Base-by-base conservation (phyloP, 176 grass and related monocot genomes). In the Raddia guianensis region DNA sequence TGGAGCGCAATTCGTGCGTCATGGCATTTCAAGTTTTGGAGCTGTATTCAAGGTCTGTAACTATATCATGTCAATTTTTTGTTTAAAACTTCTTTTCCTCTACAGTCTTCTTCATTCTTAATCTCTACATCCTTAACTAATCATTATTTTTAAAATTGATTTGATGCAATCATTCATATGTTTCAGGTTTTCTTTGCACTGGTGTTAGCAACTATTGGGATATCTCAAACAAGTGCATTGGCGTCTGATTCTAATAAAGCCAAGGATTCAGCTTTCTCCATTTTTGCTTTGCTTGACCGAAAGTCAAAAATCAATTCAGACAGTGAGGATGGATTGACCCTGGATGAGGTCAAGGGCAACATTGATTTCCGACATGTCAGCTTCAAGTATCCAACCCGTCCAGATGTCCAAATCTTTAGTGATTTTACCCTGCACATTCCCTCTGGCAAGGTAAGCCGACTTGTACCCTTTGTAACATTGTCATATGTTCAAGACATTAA, bases 111-210 rank as follows among this genome's bases (percentile, higher is more conserved):
- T 32, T 13, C 16, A 33, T 12, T 66, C 18, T 33, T 60, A 66
- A 45, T 76, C 14, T 9, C 12, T 74, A 43, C 53, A 59, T 73
- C 46, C 45, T 82, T 21, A 76, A 87, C 20, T 18, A 74, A 18
- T 49, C 45, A 49, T n/a, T 47, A 20, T 15, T 72, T 68, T 37
- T 37, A 60, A 1, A n/a, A 1, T 58, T 44, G 43, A 49, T 73
- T 72, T 83, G 49, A 84, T 32, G 62, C 21, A 68, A 15, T 12
- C 49, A 76, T 5, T n/a, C 46, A 32, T 80, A n/a, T 50, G 12
- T 87, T 78, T 46, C 66, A 96, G 93, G 93, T 96, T 45, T 92
- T 90, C 76, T 96, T 96, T 83, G 90, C 90, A 35, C 53, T 96
- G 58, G 65, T 90, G 77, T 5, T 92, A 76, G 85, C 90, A 64